Evolutionary conservation across 495 filamentous ascomycete genomes (phyloP), one percentile per base, ranked within the genome.

Genomic region (Bombardia bombarda): DNA sequence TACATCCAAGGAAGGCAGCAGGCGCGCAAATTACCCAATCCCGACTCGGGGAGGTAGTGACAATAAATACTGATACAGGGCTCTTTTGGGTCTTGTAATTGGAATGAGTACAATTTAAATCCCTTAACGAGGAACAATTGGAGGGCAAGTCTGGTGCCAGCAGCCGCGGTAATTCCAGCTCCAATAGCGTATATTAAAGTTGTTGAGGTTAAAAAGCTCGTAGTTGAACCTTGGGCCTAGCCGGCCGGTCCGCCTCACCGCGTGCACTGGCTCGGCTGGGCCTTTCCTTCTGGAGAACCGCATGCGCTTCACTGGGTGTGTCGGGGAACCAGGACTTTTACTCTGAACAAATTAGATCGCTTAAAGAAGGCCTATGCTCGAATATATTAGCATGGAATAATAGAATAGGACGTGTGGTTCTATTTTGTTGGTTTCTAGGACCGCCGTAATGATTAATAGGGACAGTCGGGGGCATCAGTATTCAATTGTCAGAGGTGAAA

Each of bases 331-430:
- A 77, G 73, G 70, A 76, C 77, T 78, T 80, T 81, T 80, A 80
- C 72, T 75, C 67, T 79, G 72, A 79, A 79, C 78, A 81, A 80
- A 80, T 79, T 74, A 78, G 67, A 79, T 73, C 77, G 70, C 78
- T 80, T 70, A 79, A 81, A 81, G 76, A 74, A 81, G 74, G 77
- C 74, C 68, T 79, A 77, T 81, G 72, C 73, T 80, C 71, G 71
- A 75, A 82, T 81, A 78, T 70, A 75, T 79, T 78, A 81, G 72
- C 72, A 81, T 82, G 72, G 76, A 80, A 80, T 82, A 80, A 81
- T 80, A 75, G 66, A 82, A 75, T 75, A 28, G 26, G 26, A 28
- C 26, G 26, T 7, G 26, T 28, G 26, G 26, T 28, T 28, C 26
- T 28, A 28, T 28, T 28, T 28, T 28, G 26, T 28, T 28, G 26